Conservation (phyloP, 306 rosid genomes). For the Trifolium subterraneum region DNA sequence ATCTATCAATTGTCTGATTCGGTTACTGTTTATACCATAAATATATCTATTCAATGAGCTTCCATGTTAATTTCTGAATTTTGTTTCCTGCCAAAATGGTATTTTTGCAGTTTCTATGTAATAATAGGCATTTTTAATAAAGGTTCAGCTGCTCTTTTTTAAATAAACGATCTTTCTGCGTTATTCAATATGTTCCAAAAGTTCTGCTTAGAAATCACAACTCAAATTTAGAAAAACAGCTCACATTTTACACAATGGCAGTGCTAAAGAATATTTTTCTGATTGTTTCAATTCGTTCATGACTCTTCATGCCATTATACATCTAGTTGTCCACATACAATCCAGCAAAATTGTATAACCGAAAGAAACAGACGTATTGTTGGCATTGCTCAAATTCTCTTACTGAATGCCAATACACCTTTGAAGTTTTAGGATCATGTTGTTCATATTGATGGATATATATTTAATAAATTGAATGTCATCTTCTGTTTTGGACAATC, state of each 20-base stretch:
- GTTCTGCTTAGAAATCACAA: neutral
- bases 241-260: neutral
- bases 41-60: neutral
- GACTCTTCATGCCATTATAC: neutral
- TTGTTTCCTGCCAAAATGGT: neutral
- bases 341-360: neutral
- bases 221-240: neutral
- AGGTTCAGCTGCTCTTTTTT: neutral
- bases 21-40: neutral
- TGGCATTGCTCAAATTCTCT: neutral
- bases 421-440: neutral
- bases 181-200: neutral
- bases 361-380: neutral
- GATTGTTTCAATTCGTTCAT: neutral
- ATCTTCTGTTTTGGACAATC: neutral
- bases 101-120: neutral
- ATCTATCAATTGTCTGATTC: neutral
- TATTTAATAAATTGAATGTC: neutral
- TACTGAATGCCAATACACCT: neutral
- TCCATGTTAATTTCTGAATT: neutral
- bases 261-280: neutral
- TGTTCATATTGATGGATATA: neutral
- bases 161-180: neutral
- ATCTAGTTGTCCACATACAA: neutral
- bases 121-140: neutral